Conservation (phyloP, 1,284 basidiomycete species). For the Omphalotus olearius region DNA sequence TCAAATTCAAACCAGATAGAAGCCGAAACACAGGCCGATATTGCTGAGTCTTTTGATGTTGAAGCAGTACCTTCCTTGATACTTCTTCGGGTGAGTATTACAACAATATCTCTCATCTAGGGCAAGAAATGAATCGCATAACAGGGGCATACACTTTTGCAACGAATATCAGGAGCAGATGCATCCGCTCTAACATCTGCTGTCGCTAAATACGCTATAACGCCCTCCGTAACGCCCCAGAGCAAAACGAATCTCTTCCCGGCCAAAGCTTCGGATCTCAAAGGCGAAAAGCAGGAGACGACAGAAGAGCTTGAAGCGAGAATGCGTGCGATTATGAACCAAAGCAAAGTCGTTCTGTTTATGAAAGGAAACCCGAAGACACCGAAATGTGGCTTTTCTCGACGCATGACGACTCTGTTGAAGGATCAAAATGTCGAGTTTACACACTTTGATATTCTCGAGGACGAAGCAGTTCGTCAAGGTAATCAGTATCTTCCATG, state of each 20-base stretch:
- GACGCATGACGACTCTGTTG: constrained; percentile 82
- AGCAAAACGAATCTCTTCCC: constrained; percentile 39
- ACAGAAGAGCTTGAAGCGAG: constrained; percentile 64
- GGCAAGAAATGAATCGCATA: constrained; percentile 35
- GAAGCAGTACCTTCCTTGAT: constrained; percentile 89
- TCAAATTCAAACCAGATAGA: constrained; percentile 61
- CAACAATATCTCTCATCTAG: not conserved
- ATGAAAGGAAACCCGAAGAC: constrained; percentile 92
- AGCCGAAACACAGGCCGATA: constrained; percentile 85
- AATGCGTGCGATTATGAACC: constrained; percentile 65
- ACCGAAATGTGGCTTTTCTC: constrained; percentile 92
- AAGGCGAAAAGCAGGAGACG: constrained; percentile 43
- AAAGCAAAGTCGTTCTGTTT: constrained; percentile 81
- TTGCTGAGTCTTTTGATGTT: constrained; percentile 91
- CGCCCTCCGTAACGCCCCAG: constrained; percentile 30
- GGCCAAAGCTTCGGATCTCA: constrained; percentile 30
- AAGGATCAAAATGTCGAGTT: constrained; percentile 79
- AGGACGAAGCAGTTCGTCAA: constrained; percentile 65
- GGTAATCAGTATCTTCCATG: constrained; percentile 30
- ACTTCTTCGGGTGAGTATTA: constrained; percentile 65
- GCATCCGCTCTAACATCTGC: constrained; percentile 63
- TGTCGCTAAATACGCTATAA: constrained; percentile 51
- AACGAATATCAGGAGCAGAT: constrained; percentile 82
- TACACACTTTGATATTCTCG: constrained; percentile 85
- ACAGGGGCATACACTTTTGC: constrained; percentile 89